A percentile compares a stretch with the other conserved stretches of the same genome.
Evolutionary conservation across 768 basidiomycete genomes (phyloP).

Genomic region (Agrocybe chaxingu): DNA sequence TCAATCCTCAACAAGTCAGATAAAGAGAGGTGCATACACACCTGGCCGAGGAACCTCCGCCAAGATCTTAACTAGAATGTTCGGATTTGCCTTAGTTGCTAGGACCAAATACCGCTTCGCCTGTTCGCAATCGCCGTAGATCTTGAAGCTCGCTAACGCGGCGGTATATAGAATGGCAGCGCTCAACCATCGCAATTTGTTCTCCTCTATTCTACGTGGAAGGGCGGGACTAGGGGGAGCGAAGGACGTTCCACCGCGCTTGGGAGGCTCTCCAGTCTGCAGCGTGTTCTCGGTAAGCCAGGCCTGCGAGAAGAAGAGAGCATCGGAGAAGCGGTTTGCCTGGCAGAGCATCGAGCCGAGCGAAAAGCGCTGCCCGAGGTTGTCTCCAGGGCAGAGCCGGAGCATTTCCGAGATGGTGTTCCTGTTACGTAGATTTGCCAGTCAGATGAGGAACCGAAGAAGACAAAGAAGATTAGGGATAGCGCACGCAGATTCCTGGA

Average conservation of each 20-base stretch:
- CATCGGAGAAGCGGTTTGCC: conserved; percentile 29
- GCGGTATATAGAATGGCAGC: conserved; percentile 32
- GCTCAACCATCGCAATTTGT: conserved; percentile 1
- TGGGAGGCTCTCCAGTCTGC: conserved; percentile 11
- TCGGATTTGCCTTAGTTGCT: conserved; percentile 29
- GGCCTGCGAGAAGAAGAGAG: conserved; percentile 37
- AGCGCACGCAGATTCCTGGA: conserved; percentile 25
- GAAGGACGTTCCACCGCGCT: conserved; percentile 25
- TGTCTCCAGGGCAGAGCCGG: conserved; percentile 40
- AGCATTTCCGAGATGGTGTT: conserved; percentile 37
- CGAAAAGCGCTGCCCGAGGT: conserved; percentile 33
- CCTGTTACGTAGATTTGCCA: conserved; percentile 31
- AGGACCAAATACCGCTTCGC: conserved; percentile 37
- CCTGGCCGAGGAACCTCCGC: conserved; percentile 31
- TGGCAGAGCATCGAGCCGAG: conserved; percentile 35
- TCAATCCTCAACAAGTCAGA: neutral
- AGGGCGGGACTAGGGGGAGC: conserved; percentile 19
- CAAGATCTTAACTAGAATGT: conserved; percentile 36
- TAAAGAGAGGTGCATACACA: conserved; percentile 16
- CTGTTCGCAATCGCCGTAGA: conserved; percentile 36
- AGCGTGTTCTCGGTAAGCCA: conserved; percentile 15
- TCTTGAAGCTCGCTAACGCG: conserved; percentile 38
- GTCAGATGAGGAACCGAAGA: conserved; percentile 18
- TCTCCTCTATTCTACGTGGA: conserved; percentile 14
- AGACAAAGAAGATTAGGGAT: conserved; percentile 31